Evolutionary conservation across 305 asterid genomes (phyloP).

Genomic region (Plantago coronopus): DNA sequence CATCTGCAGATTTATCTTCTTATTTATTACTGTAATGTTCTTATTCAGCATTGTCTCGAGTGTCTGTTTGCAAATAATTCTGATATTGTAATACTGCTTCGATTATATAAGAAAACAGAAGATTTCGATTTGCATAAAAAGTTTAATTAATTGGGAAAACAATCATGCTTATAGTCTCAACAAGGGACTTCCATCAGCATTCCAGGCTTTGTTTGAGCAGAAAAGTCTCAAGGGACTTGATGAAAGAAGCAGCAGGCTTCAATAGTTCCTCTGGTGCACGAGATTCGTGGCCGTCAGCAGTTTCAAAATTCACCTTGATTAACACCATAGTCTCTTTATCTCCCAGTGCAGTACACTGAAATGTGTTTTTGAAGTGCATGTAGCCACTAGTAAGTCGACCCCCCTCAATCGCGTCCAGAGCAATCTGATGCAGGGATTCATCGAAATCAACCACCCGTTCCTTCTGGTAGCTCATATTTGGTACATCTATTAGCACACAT

Average conservation of each 20-base stretch:
- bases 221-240: constrained; percentile 17
- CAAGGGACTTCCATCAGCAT: background rate
- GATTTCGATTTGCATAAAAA: too few species aligned
- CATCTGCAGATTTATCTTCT: too few species aligned
- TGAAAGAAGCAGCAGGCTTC: constrained; percentile 11
- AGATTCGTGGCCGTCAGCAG: constrained; percentile 1
- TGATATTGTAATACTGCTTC: too few species aligned
- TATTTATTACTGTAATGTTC: too few species aligned
- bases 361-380: constrained; percentile 11
- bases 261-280: constrained; percentile 1
- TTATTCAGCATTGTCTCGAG: too few species aligned
- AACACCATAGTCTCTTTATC: constrained; percentile 19
- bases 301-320: constrained; percentile 8
- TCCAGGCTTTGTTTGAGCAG: constrained; percentile 11
- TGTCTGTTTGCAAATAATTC: too few species aligned
- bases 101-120: too few species aligned
- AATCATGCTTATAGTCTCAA: too few species aligned
- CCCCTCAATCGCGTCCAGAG: constrained; percentile 22
- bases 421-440: constrained; percentile 21
- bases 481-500: constrained; percentile 19
- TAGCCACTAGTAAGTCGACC: constrained; percentile 21
- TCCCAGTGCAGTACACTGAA: constrained; percentile 20
- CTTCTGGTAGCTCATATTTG: constrained; percentile 26
- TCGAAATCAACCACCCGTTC: constrained; percentile 24
- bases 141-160: background rate